Base-by-base conservation (phyloP, 2,329 filamentous ascomycete species). In the Xylaria sp. region DNA sequence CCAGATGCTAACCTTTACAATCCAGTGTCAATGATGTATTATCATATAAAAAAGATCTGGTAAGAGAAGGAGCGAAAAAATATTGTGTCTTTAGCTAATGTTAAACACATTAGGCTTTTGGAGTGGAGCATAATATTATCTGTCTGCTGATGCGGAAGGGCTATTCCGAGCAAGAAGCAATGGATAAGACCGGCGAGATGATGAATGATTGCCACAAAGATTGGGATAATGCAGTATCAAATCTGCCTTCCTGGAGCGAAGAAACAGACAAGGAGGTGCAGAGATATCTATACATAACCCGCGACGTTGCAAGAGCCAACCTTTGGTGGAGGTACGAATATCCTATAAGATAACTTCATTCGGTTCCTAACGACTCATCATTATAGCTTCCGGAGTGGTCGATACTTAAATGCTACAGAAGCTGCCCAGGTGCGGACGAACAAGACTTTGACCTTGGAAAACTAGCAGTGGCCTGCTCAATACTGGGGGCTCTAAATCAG, bases 41-140 rank as follows among this genome's bases (percentile, higher is more conserved):
- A 6, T 65, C 56, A 44, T 65, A 65, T 33, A 65, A 65, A 46
- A 65, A 65, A n/a, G 63, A 65, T 42, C n/a, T 65, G 33, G 63
- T 65, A 54, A 59, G 63, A 51, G 48, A 51, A 51, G 17, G 11
- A 7, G 4, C n/a, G 6, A 6, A 46, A 15, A 33, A 15, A 20
- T 2, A 17, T 56, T 6, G 6, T 7, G 17, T 17, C 5, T 11
- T 40, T 15, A 33, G n/a, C 61, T 63, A 49, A 59, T 36, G n/a
- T 7, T 13, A 28, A 44, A 42, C 7, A 4, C 2, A 23, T 17
- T n/a, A 65, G 63, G 63, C 36, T 44, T 65, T 59, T 15, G 63
- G 63, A n/a, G 63, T 65, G 26, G 63, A 65, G 42, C 63, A 65
- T 17, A 65, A 65, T 33, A 42, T 65, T 7, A 59, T 65, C 11